Conservation (phyloP, 495 filamentous ascomycete species). For the Choiromyces venosus region DNA sequence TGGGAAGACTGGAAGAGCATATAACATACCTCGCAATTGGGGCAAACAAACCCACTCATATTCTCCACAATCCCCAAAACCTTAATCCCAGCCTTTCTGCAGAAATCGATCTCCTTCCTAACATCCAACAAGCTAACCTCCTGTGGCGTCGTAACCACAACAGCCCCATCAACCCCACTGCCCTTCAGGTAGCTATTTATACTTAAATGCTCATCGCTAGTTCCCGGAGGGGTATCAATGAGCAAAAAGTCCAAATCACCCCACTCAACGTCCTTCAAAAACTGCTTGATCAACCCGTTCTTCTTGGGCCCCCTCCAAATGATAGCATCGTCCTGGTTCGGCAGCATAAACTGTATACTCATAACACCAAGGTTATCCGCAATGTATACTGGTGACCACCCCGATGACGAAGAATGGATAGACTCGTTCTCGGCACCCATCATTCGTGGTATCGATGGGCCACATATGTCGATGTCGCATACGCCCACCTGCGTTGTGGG, state of each 20-base stretch:
- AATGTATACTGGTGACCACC: conserved; percentile 93
- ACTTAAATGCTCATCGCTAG: conserved; percentile 87
- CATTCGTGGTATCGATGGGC: conserved; percentile 94
- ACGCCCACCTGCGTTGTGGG: conserved; percentile 71
- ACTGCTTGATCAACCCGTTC: conserved; percentile 96
- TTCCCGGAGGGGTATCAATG: conserved; percentile 93
- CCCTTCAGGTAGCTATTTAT: conserved; percentile 85
- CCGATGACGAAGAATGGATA: conserved; percentile 71
- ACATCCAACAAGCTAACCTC: conserved; percentile 91
- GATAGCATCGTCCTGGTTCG: conserved; percentile 82
- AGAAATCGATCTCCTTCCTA: conserved; percentile 94
- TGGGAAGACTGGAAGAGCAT: not conserved
- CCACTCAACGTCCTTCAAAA: conserved; percentile 96
- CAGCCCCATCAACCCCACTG: conserved; percentile 83
- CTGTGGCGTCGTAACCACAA: conserved; percentile 90
- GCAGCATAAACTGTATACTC: conserved; percentile 97
- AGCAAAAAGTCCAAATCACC: conserved; percentile 87
- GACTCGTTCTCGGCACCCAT: conserved; percentile 90
- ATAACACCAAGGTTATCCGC: conserved; percentile 86
- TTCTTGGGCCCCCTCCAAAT: conserved; percentile 98
- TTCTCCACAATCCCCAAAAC: conserved; percentile 92
- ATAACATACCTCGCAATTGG: conserved; percentile 55
- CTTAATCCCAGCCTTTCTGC: conserved; percentile 82
- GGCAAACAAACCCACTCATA: conserved; percentile 95
- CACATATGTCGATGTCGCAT: conserved; percentile 96